Conservation (phyloP, 345 rosid genomes). For the Citrus hindsii region DNA sequence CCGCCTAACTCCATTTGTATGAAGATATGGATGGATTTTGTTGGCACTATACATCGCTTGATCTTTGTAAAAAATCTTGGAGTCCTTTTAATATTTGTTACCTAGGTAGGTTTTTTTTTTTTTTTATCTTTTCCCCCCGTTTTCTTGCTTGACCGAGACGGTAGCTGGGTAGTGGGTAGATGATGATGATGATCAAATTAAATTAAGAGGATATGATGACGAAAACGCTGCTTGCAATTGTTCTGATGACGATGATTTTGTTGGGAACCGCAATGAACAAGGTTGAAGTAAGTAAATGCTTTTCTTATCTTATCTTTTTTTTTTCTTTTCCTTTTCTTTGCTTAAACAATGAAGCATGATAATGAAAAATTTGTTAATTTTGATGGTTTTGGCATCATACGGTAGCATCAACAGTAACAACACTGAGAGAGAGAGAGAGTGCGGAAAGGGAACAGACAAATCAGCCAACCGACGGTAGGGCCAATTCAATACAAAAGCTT, state of each 20-base stretch:
- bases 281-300: slow-evolving; percentile 2
- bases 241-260: slow-evolving; percentile 1
- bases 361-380: neutral
- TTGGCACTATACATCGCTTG: neutral
- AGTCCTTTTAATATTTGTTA: neutral
- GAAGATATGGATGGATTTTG: slow-evolving; percentile 4
- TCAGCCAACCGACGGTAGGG: slow-evolving; percentile 18
- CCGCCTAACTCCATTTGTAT: too few relatives aligned
- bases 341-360: slow-evolving; percentile 1
- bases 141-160: slow-evolving; percentile 4
- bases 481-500: slow-evolving; percentile 10
- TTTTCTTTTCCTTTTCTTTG: slow-evolving; percentile 3
- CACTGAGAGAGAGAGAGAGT: neutral
- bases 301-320: neutral
- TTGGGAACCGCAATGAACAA: slow-evolving; percentile 4
- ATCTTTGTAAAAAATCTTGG: slow-evolving; percentile 14
- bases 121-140: neutral
- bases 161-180: slow-evolving; percentile 5
- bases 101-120: neutral
- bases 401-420: too few relatives aligned
- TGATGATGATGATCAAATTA: slow-evolving; percentile 17
- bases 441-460: neutral
- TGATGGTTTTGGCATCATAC: slow-evolving; percentile 13
- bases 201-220: neutral
- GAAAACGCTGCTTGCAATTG: slow-evolving; percentile 19